Base-by-base conservation (phyloP, 2,329 filamentous ascomycete species). In the Colletotrichum siamense region DNA sequence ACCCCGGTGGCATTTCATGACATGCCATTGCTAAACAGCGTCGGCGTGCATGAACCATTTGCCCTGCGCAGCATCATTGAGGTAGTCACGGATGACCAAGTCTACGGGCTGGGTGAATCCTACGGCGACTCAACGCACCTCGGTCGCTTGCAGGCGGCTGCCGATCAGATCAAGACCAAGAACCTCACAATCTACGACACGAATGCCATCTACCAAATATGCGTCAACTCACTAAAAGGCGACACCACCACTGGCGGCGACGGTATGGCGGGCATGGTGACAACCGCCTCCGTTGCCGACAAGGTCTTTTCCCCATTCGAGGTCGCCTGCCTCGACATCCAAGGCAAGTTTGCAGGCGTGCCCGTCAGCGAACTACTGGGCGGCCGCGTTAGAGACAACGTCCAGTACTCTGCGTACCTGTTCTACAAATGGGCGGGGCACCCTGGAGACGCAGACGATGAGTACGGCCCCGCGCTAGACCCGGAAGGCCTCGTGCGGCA, bases 131-230 rank as follows among this genome's bases (percentile, higher is more conserved):
- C 82, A 6, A 81, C 81, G 3, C 86, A 87, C 70, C 77, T 87
- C 2, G 66, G 71, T 6, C 84, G 84, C 9, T 79, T 87, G 13
- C 79, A 82, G 7, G 78, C 77, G 34, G 85, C 81, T 44, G 84
- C 84, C 7, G 74, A 80, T 5, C 75, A 75, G 6, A 80, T 85
- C 69, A 76, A 73, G 26, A 9, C 84, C 65, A 76, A 59, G 34
- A 44, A 80, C 1, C 69, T 83, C 7, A 78, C 83, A 4, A 77
- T 84, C 1, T 82, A 84, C 49, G 95, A 95, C 84, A 96, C 95
- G 2, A 97, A 96, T 81, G 93, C 96, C 80, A 91, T 96, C 79
- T 96, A 96, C 85, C 93, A 95, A 78, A 94, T 92, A 5, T 98
- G 97, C 81, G 89, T 95, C 85, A 93, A 96, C 71, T 94, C 94